A percentile compares a stretch with the other conserved stretches of the same genome.
Evolutionary conservation across 768 basidiomycete genomes (phyloP).

Genomic region (Royoungia palumana): DNA sequence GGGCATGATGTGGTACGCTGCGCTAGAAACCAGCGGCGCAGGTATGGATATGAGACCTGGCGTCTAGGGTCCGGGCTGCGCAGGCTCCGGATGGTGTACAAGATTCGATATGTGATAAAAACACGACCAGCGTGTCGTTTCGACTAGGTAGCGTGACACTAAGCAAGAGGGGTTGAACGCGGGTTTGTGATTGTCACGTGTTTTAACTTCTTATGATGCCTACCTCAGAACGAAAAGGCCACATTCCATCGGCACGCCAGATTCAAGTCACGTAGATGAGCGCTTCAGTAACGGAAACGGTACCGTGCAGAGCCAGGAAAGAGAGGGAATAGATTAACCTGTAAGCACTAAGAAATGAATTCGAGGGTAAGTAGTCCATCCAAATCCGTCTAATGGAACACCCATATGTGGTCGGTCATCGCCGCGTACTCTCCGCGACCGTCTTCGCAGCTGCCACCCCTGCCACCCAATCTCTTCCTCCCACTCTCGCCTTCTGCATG

Average conservation of each 20-base stretch:
- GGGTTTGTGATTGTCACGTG: slow-evolving; percentile 11
- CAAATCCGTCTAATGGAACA: background rate
- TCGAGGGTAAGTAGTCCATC: background rate
- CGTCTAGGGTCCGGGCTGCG: background rate
- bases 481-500: slow-evolving; percentile 10
- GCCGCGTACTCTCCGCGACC: slow-evolving; percentile 11
- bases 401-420: background rate
- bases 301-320: too few relatives aligned
- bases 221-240: too few relatives aligned
- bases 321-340: background rate
- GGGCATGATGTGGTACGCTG: slow-evolving; percentile 2
- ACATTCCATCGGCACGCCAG: too few relatives aligned
- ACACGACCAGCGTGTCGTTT: slow-evolving; percentile 16
- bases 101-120: background rate
- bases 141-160: background rate
- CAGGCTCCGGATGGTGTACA: background rate
- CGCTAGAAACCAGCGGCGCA: background rate
- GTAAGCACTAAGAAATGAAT: background rate
- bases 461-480: slow-evolving; percentile 11
- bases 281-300: too few relatives aligned
- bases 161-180: background rate
- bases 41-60: background rate
- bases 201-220: slow-evolving; percentile 5
- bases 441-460: slow-evolving; percentile 22
- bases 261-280: too few relatives aligned